These are phyloP conservation scores for Neonothopanus nambi DNA, from an alignment of 1,284 basidiomycete species.

Conservation along the genomic window DNA sequence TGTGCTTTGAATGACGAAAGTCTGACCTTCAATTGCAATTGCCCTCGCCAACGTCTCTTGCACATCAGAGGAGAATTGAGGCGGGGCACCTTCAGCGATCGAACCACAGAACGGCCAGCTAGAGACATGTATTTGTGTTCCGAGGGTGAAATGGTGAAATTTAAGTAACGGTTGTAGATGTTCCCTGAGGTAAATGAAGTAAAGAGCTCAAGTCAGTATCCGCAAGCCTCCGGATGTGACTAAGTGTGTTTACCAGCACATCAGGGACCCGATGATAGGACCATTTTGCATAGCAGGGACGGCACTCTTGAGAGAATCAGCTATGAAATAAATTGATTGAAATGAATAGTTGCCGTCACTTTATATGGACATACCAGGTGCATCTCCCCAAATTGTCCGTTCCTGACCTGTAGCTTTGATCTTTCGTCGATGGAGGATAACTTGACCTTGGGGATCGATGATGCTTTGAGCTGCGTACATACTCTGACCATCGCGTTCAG, in stretches of 20 bases:
- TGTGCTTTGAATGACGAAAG: constrained; percentile 21
- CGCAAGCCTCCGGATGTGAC: no score
- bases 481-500: constrained; percentile 18
- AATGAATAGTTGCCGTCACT: background rate
- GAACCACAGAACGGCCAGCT: constrained; percentile 19
- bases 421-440: constrained; percentile 22
- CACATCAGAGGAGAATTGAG: constrained; percentile 16
- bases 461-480: constrained; percentile 22
- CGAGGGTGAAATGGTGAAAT: constrained; percentile 20
- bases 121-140: constrained; percentile 21
- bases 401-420: constrained; percentile 22
- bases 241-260: constrained; percentile 17
- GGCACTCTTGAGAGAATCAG: constrained; percentile 18
- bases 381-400: constrained; percentile 24
- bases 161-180: constrained; percentile 21
- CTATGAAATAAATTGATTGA: background rate
- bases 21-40: constrained; percentile 20
- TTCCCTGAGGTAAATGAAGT: constrained; percentile 12
- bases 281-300: constrained; percentile 17
- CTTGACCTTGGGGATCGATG: constrained; percentile 17
- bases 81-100: constrained; percentile 6
- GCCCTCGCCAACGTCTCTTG: constrained; percentile 16
- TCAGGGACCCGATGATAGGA: constrained; percentile 15
- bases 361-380: constrained; percentile 12
- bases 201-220: no score